These are phyloP conservation scores for Malus orientalis DNA, from an alignment of 306 rosid species.

Conservation along the genomic window DNA sequence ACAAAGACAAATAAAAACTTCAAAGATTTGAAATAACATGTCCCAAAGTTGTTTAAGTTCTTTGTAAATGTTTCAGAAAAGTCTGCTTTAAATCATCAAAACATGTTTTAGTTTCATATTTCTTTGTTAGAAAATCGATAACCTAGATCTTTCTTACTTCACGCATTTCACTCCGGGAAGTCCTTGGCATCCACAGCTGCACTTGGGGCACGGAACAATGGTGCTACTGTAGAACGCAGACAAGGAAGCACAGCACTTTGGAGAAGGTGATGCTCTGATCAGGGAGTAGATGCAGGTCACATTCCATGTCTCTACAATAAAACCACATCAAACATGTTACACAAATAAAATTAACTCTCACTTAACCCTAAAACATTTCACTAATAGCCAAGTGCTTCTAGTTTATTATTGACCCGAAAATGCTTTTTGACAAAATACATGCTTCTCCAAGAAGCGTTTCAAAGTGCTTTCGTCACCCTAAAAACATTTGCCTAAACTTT, in stretches of 20 bases:
- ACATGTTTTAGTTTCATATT: not conserved
- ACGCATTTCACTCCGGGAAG: conserved; percentile 46
- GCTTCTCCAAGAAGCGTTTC: too few species aligned
- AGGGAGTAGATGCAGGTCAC: conserved; percentile 69
- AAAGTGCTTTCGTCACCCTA: too few species aligned
- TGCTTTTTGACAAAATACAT: too few species aligned
- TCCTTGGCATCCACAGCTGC: conserved; percentile 74
- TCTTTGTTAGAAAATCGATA: not conserved
- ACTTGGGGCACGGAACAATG: conserved; percentile 59
- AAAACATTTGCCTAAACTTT: too few species aligned
- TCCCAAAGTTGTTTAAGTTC: too few species aligned
- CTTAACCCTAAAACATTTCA: not conserved
- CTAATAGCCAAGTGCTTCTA: not conserved
- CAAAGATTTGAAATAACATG: too few species aligned
- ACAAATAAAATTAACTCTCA: not conserved
- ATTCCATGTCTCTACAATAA: conserved; percentile 62
- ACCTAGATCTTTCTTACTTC: conserved; percentile 31
- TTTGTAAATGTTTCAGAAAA: not conserved
- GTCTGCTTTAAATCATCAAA: too few species aligned
- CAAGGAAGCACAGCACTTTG: conserved; percentile 73
- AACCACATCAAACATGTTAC: conserved; percentile 4
- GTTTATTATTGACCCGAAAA: too few species aligned
- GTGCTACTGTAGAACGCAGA: conserved; percentile 64
- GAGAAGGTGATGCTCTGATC: conserved; percentile 46
- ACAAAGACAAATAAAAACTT: too few species aligned